Base-by-base conservation (phyloP, 1,284 basidiomycete genomes). In the Entoloma clypeatum region DNA sequence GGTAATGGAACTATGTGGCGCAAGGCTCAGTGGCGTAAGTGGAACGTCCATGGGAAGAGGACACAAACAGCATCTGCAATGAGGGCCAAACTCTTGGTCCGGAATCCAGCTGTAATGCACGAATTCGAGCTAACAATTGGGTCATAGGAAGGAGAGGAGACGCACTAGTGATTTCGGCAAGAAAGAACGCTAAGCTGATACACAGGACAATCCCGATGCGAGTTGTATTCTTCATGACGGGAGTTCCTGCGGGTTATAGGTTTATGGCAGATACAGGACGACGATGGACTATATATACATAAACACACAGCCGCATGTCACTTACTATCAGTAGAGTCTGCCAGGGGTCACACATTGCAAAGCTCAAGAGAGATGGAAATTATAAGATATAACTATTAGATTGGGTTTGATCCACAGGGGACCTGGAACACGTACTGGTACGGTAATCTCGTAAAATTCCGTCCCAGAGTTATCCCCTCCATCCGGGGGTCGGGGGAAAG, bases 61-160 rank as follows among this genome's bases (percentile, higher is more conserved):
- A 26, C 6, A 63, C 68, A 41, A 32, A 72, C 71, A 30, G 71
- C 70, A 53, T 74, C 72, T 41, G 72, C 71, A 53, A 73, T 70
- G 29, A 74, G 56, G 17, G 71, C 72, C 17, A 73, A 51, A 59
- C 69, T 72, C 50, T 63, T 69, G 2, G 72, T 73, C 21, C 63
- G 64, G 50, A 74, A 73, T 10, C 71, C 72, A 54, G 72, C 71
- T 74, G 39, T n/a, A 37, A 23, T 9, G 13, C 21, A 27, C 37
- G 36, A 23, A 37, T 41, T 36, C 22, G 40, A 28, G 32, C 7
- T 34, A 33, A 32, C 23, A 41, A 34, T 41, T 19, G 27, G 35
- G 9, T 26, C n/a, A 23, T 14, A 29, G 26, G 17, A 34, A 22
- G 19, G 13, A 32, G 23, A n/a, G 22, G 36, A 26, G 10, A 54